A percentile compares a stretch with the other conserved stretches of the same genome.
These are phyloP conservation scores for Circinella minor DNA, from an alignment of 371 early-diverging fungal species.

Conservation along the genomic window DNA sequence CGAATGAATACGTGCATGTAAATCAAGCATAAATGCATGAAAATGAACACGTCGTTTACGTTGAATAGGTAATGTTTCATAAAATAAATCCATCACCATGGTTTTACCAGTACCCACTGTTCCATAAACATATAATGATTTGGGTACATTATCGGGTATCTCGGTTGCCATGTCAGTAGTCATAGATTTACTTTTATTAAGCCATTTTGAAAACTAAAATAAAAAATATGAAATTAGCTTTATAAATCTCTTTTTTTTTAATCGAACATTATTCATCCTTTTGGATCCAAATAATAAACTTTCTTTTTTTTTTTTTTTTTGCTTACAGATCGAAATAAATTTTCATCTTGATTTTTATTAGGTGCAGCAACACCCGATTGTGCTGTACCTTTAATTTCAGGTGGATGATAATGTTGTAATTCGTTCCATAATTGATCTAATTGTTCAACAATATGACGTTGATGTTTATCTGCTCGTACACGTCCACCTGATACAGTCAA, in stretches of 20 bases:
- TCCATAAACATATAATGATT: conserved; percentile 82
- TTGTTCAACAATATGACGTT: conserved; percentile 28
- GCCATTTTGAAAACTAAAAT: conserved; percentile 5
- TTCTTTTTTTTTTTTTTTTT: no score
- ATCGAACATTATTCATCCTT: background rate
- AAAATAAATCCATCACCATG: conserved; percentile 97
- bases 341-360: conserved; percentile 10
- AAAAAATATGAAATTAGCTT: background rate
- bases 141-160: conserved; percentile 33
- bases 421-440: conserved; percentile 31
- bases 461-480: conserved; percentile 26
- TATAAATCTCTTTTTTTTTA: background rate
- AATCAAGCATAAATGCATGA: conserved; percentile 94
- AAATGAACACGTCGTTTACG: conserved; percentile 91
- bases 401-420: conserved; percentile 24
- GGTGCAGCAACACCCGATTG: background rate
- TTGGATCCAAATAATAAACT: background rate
- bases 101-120: conserved; percentile 93
- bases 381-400: background rate
- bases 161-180: background rate
- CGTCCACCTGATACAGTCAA: conserved; percentile 18
- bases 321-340: conserved; percentile 8
- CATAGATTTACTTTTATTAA: conserved; percentile 6
- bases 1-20: conserved; percentile 85
- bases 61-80: conserved; percentile 67